Evolutionary conservation across 345 rosid species (phyloP).

Genomic region (Gossypium bickii): DNA sequence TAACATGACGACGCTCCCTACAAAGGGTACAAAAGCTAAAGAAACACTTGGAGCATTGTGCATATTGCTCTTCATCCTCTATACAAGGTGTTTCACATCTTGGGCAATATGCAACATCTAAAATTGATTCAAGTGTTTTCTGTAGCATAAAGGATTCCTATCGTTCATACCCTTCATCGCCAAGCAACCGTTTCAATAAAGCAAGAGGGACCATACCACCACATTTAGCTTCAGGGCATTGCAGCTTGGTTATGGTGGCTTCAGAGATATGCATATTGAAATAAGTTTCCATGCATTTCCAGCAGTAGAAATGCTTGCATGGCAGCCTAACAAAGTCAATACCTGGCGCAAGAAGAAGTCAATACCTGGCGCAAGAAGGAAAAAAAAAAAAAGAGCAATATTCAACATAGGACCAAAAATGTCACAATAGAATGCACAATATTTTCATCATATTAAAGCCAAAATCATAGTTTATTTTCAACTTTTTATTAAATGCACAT

Average conservation of each 20-base stretch:
- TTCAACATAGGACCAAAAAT: not conserved
- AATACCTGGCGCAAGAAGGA: too few relatives aligned
- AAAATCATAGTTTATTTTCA: not conserved
- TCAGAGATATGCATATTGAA: slow-evolving; percentile 61
- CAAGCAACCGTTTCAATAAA: slow-evolving; percentile 58
- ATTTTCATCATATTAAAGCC: not conserved
- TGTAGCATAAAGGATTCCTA: slow-evolving; percentile 78
- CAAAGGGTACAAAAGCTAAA: slow-evolving; percentile 82
- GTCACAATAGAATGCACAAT: not conserved
- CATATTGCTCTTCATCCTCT: slow-evolving; percentile 80
- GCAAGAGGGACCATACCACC: slow-evolving; percentile 62
- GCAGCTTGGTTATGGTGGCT: slow-evolving; percentile 70
- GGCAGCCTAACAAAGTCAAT: slow-evolving; percentile 66
- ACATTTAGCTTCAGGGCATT: slow-evolving; percentile 69
- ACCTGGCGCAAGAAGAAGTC: slow-evolving; percentile 40
- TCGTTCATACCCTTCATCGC: slow-evolving; percentile 55
- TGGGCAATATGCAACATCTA: slow-evolving; percentile 74
- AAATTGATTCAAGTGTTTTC: slow-evolving; percentile 28
- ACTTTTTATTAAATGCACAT: not conserved
- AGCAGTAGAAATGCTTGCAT: slow-evolving; percentile 79
- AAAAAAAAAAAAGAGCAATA: slow-evolving; percentile 6
- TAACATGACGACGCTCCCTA: too few relatives aligned
- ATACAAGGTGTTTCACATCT: slow-evolving; percentile 85
- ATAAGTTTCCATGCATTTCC: slow-evolving; percentile 70
- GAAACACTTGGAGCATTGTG: slow-evolving; percentile 80